A percentile compares a stretch with the other conserved stretches of the same genome.
Evolutionary conservation across 1,284 basidiomycete genomes (phyloP).

Genomic region (Xerocomus minutiporus): DNA sequence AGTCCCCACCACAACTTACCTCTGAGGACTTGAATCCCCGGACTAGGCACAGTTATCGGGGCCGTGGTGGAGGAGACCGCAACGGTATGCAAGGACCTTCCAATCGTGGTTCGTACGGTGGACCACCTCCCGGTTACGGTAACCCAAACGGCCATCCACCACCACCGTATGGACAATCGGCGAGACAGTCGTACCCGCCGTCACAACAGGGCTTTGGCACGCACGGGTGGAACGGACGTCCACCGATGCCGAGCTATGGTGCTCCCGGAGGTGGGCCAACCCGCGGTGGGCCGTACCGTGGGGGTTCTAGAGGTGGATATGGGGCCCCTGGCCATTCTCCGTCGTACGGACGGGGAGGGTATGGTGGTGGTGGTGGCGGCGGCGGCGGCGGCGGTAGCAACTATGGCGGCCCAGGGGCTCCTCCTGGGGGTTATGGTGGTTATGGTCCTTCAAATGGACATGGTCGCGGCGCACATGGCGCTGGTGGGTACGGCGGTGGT

Average conservation of each 20-base stretch:
- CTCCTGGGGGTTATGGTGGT: slow-evolving; percentile 25
- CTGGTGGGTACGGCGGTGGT: slow-evolving; percentile 24
- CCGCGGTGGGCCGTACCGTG: slow-evolving; percentile 28
- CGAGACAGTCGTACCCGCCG: slow-evolving; percentile 19
- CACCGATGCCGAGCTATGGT: slow-evolving; percentile 26
- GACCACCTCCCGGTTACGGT: slow-evolving; percentile 26
- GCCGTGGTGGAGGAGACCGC: slow-evolving; percentile 39
- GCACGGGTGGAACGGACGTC: slow-evolving; percentile 30
- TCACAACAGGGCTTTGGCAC: slow-evolving; percentile 31
- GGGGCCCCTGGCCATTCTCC: slow-evolving; percentile 20
- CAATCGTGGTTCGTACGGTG: slow-evolving; percentile 31
- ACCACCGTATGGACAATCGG: slow-evolving; percentile 20
- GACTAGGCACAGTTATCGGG: slow-evolving; percentile 39
- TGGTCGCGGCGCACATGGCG: slow-evolving; percentile 42
- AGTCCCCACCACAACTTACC: slow-evolving; percentile 60
- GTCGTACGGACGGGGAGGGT: slow-evolving; percentile 28
- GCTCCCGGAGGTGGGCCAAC: slow-evolving; percentile 23
- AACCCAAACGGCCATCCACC: slow-evolving; percentile 19
- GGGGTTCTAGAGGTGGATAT: slow-evolving; percentile 26
- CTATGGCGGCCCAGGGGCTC: slow-evolving; percentile 13
- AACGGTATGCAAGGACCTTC: slow-evolving; percentile 37
- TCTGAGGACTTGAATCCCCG: slow-evolving; percentile 67
- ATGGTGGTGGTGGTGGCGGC: slow-evolving; percentile 10
- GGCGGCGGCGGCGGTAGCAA: slow-evolving; percentile 16
- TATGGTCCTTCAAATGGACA: slow-evolving; percentile 42